Conservation (phyloP, 2,329 filamentous ascomycete species). For the Lecanicillium sp. region DNA sequence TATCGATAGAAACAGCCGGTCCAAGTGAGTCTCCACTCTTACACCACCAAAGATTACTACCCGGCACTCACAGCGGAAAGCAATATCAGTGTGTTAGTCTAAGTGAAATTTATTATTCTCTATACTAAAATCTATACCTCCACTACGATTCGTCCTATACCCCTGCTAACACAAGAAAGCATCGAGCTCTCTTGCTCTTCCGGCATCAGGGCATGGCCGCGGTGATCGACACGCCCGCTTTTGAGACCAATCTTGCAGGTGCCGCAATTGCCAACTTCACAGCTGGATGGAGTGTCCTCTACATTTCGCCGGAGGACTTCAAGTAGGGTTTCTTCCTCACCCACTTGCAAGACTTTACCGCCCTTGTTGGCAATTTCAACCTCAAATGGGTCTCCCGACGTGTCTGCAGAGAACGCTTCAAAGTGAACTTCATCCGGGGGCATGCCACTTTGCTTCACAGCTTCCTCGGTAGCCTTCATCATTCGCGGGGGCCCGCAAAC, state of each 20-base stretch:
- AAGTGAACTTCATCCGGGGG: slow-evolving; percentile 46
- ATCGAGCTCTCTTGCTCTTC: slow-evolving; percentile 36
- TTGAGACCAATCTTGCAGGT: slow-evolving; percentile 39
- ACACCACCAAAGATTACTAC: no score
- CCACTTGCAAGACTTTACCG: slow-evolving; percentile 34
- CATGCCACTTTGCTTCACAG: slow-evolving; percentile 33
- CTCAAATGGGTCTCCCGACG: slow-evolving; percentile 51
- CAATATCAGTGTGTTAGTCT: no score
- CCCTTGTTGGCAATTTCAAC: slow-evolving; percentile 37
- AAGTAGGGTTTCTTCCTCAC: slow-evolving; percentile 39
- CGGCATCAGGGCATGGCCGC: slow-evolving; percentile 36
- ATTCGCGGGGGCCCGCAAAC: slow-evolving; percentile 51
- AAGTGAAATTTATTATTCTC: no score
- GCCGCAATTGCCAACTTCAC: slow-evolving; percentile 46
- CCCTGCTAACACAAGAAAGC: slow-evolving; percentile 45
- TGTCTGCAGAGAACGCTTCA: slow-evolving; percentile 48
- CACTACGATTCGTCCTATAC: slow-evolving; percentile 38
- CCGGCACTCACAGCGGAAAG: no score
- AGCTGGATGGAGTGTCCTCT: slow-evolving; percentile 36
- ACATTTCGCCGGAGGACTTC: slow-evolving; percentile 37
- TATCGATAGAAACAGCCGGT: slow-evolving; percentile 5
- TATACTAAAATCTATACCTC: slow-evolving; percentile 31
- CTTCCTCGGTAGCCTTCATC: slow-evolving; percentile 40
- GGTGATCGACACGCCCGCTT: slow-evolving; percentile 37
- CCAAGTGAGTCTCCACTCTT: not conserved